Evolutionary conservation across 2,329 filamentous ascomycete species (phyloP).

Genomic region (Phialophora verrucosa): DNA sequence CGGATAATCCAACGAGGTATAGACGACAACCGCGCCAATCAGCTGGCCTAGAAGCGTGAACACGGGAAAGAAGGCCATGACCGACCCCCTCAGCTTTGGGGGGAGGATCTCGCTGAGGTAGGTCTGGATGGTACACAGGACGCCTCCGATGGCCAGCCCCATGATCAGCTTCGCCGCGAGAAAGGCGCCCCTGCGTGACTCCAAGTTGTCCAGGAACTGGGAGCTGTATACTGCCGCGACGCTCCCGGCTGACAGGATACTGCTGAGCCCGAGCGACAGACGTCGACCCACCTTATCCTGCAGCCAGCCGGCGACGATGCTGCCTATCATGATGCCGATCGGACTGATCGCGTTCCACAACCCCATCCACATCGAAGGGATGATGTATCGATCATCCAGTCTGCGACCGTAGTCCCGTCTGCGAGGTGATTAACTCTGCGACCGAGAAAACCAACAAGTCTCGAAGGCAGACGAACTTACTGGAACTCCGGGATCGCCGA

Average conservation of each 20-base stretch:
- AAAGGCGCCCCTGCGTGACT: conserved; percentile 48
- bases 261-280: conserved; percentile 46
- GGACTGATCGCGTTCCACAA: conserved; percentile 53
- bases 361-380: conserved; percentile 54
- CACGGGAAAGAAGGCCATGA: conserved; percentile 57
- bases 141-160: conserved; percentile 53
- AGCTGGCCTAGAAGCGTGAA: conserved; percentile 58
- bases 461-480: conserved; percentile 21
- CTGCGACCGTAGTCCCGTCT: conserved; percentile 45
- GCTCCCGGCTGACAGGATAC: conserved; percentile 47
- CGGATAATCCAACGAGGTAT: conserved; percentile 36
- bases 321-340: conserved; percentile 49
- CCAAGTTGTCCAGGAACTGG: conserved; percentile 40
- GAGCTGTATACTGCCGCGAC: conserved; percentile 48
- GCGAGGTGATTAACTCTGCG: not conserved
- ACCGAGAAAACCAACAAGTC: not conserved
- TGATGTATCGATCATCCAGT: conserved; percentile 44
- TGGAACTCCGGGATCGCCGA: conserved; percentile 43
- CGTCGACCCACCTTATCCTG: conserved; percentile 52
- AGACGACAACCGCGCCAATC: conserved; percentile 53
- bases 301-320: conserved; percentile 48
- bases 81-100: conserved; percentile 53
- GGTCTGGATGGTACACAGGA: conserved; percentile 53
- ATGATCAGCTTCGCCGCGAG: conserved; percentile 55
- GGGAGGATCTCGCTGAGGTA: conserved; percentile 61